Conservation (phyloP, 2,329 filamentous ascomycete genomes). For the Verticillium nonalfalfae region DNA sequence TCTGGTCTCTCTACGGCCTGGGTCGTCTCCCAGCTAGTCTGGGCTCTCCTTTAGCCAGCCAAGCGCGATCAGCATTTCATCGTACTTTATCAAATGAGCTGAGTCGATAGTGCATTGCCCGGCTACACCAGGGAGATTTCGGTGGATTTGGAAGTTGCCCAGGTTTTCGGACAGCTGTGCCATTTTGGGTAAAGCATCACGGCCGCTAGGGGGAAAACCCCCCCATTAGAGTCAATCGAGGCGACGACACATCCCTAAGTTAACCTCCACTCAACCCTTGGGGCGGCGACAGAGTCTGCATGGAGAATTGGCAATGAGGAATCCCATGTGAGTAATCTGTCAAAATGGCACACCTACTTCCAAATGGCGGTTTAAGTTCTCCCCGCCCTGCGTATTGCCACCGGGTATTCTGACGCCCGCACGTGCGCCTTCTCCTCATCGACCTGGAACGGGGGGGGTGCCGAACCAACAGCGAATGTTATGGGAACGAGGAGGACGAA, state of each 20-base stretch:
- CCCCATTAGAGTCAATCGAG: neutral
- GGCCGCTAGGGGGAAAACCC: too few relatives aligned
- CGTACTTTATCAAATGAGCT: neutral
- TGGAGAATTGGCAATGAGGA: neutral
- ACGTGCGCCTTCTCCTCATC: neutral
- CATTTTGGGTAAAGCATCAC: neutral
- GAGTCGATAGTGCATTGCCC: neutral
- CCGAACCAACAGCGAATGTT: too few relatives aligned
- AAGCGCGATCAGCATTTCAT: neutral
- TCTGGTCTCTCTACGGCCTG: neutral
- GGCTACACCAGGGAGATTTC: neutral
- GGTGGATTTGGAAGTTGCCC: neutral
- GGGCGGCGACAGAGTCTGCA: neutral
- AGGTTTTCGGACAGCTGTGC: neutral
- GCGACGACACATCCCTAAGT: neutral
- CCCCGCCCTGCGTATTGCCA: neutral
- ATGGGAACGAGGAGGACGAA: too few relatives aligned
- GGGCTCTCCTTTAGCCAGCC: neutral
- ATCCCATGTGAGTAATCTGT: neutral
- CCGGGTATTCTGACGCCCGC: neutral
- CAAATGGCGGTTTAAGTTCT: too few relatives aligned
- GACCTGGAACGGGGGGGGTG: neutral
- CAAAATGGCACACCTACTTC: neutral
- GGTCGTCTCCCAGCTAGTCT: too few relatives aligned
- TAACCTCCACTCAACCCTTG: neutral